Base-by-base conservation (phyloP, 2,329 filamentous ascomycete species). In the Ilyonectria destructans region DNA sequence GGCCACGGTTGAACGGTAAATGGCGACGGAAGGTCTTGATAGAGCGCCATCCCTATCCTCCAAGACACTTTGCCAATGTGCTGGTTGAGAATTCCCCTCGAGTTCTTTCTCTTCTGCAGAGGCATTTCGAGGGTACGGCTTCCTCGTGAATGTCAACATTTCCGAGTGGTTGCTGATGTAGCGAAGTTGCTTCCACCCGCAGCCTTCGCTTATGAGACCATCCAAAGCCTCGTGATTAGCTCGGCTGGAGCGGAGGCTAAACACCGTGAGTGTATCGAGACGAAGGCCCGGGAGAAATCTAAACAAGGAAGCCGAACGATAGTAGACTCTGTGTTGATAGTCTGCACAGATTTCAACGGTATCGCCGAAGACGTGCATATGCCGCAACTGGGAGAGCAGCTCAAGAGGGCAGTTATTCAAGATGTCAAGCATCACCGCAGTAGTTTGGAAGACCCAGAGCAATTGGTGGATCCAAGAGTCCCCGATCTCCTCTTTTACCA, bases 131-230 rank as follows among this genome's bases (percentile, higher is more conserved):
- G n/a, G 29, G 15, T 17, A 3, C 8, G 7, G n/a, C 29, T 4
- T 21, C 29, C 54, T 26, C 6, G 31, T n/a, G 26, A 54, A 70
- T 15, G 48, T 62, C 4, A 68, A 35, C n/a, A 65, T 2, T 33
- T 33, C 21, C 13, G 57, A 60, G 29, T n/a, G 26, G 35, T 58
- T 55, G 58, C 31, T 58, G 23, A 70, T 56, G 26, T 61, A 70
- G 12, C 62, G 61, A 4, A 70, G 66, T 43, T 70, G 56, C 19
- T 65, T 69, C 65, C 69, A 70, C 5, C 69, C 69, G 23, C 8
- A 10, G 21, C 65, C 40, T 6, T 64, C 19, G 21, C 21, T 23
- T 19, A 70, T 35, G 5, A 68, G 62, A 7, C 17, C 19, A 45
- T 66, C 33, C 19, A 67, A 23, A n/a, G 46, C 57, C 4, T 56